Evolutionary conservation across 2,329 filamentous ascomycete species (phyloP).

Genomic region (Fusarium lyarnte): DNA sequence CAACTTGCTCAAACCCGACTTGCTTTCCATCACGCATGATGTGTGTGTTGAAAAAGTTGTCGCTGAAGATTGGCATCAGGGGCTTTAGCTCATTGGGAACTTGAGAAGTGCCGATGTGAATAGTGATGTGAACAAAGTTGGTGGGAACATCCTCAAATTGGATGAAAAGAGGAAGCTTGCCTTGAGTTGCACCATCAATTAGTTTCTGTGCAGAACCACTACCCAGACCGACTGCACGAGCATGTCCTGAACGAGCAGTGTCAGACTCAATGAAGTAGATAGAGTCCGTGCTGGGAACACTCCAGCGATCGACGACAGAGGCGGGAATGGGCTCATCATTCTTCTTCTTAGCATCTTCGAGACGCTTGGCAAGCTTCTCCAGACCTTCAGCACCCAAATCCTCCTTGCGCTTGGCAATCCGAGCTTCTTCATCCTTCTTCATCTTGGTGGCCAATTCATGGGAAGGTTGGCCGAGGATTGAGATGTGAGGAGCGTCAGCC

Average conservation of each 20-base stretch:
- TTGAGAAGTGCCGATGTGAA: slow-evolving; percentile 81
- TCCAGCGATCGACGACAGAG: slow-evolving; percentile 81
- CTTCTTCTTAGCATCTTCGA: slow-evolving; percentile 85
- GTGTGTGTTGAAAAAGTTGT: slow-evolving; percentile 95
- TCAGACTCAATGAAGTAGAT: slow-evolving; percentile 94
- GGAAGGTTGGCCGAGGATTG: slow-evolving; percentile 88
- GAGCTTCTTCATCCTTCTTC: slow-evolving; percentile 81
- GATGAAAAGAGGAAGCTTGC: slow-evolving; percentile 82
- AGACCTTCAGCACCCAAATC: slow-evolving; percentile 85
- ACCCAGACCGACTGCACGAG: slow-evolving; percentile 73
- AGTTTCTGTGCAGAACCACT: slow-evolving; percentile 77
- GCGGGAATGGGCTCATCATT: slow-evolving; percentile 89
- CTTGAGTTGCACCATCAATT: slow-evolving; percentile 73
- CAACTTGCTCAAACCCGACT: slow-evolving; percentile 90
- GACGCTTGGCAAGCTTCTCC: slow-evolving; percentile 74
- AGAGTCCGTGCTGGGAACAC: slow-evolving; percentile 85
- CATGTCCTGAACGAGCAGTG: slow-evolving; percentile 84
- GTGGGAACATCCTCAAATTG: slow-evolving; percentile 96
- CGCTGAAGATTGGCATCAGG: slow-evolving; percentile 82
- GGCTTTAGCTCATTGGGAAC: slow-evolving; percentile 87
- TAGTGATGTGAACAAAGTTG: slow-evolving; percentile 87
- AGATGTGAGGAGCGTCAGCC: slow-evolving; percentile 84
- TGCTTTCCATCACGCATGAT: slow-evolving; percentile 79
- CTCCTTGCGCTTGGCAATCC: slow-evolving; percentile 81
- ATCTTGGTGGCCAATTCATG: slow-evolving; percentile 79